phyloP scores from a whole-genome alignment of 2,329 filamentous ascomycete species.

The Pleoardoris graminearum region DNA sequence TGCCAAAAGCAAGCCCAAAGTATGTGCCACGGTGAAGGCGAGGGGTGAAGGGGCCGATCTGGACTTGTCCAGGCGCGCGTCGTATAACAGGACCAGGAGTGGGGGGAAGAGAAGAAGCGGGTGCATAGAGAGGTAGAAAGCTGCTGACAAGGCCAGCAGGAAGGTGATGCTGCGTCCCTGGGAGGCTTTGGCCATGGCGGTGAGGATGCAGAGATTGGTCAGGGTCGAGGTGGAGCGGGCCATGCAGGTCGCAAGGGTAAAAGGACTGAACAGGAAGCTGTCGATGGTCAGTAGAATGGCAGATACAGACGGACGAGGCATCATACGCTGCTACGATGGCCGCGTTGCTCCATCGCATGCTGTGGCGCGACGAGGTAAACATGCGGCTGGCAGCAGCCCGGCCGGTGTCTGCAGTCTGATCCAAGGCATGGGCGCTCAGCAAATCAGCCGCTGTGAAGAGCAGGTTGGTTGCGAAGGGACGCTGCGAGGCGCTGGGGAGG shows the following conservation, averaged over 20 bases:
- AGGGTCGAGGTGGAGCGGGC: constrained; percentile 88
- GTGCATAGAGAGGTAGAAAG: constrained; percentile 90
- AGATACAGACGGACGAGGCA: neutral
- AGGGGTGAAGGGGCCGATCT: constrained; percentile 35
- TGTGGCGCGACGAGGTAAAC: constrained; percentile 77
- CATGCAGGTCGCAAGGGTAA: constrained; percentile 87
- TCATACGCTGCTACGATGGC: constrained; percentile 76
- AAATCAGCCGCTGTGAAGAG: constrained; percentile 83
- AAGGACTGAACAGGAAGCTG: constrained; percentile 92
- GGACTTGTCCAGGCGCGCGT: constrained; percentile 33
- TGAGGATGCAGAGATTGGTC: constrained; percentile 83
- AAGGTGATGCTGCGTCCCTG: constrained; percentile 71
- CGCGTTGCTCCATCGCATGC: constrained; percentile 72
- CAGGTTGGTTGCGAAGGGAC: constrained; percentile 74
- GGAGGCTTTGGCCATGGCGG: constrained; percentile 80
- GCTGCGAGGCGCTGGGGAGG: constrained; percentile 69
- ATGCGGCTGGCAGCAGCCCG: constrained; percentile 73
- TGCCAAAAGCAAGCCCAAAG: constrained; percentile 56
- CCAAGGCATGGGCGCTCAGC: constrained; percentile 77
- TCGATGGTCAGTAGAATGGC: constrained; percentile 18
- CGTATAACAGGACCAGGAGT: constrained; percentile 74
- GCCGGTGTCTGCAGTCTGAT: constrained; percentile 77
- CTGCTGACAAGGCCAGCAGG: constrained; percentile 83
- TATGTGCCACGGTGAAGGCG: constrained; percentile 60
- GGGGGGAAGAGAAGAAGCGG: constrained; percentile 85